A percentile compares a stretch with the other conserved stretches of the same genome.
Evolutionary conservation across 495 filamentous ascomycete genomes (phyloP).

Genomic region (Aspergillus avenaceus): DNA sequence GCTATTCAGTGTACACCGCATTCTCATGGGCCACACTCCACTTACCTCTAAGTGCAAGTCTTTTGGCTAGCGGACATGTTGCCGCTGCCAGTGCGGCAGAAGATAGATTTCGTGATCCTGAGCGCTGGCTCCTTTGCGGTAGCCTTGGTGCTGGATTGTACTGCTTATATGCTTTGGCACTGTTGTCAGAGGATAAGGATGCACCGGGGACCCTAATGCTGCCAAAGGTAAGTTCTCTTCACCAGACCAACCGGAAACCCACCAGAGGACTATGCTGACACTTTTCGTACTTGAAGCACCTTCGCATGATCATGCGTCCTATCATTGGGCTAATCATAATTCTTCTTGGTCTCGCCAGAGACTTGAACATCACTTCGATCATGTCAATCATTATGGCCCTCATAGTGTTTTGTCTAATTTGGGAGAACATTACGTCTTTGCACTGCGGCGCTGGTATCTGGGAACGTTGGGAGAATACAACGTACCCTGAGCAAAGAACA

Average conservation of each 20-base stretch:
- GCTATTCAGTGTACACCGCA: slow-evolving; percentile 26
- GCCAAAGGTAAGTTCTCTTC: slow-evolving; percentile 20
- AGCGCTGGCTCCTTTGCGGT: slow-evolving; percentile 37
- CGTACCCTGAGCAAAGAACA: slow-evolving; percentile 21
- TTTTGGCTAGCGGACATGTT: slow-evolving; percentile 39
- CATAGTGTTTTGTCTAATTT: slow-evolving; percentile 26
- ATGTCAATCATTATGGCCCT: slow-evolving; percentile 33
- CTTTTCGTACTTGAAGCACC: neutral
- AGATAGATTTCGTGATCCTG: slow-evolving; percentile 19
- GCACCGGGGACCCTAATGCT: slow-evolving; percentile 20
- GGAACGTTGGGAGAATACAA: slow-evolving; percentile 29
- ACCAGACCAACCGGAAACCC: neutral
- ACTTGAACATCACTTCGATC: slow-evolving; percentile 21
- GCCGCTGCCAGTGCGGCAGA: slow-evolving; percentile 23
- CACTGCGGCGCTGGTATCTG: slow-evolving; percentile 24
- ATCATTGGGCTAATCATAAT: slow-evolving; percentile 26
- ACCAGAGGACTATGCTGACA: neutral
- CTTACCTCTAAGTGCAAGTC: slow-evolving; percentile 32
- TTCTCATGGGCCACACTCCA: slow-evolving; percentile 36
- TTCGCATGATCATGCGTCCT: slow-evolving; percentile 31
- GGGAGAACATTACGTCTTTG: slow-evolving; percentile 32
- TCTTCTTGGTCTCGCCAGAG: slow-evolving; percentile 23
- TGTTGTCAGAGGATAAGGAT: slow-evolving; percentile 31
- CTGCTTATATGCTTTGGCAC: slow-evolving; percentile 29
- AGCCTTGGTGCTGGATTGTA: slow-evolving; percentile 33